Conservation (phyloP, 2,329 filamentous ascomycete species). For the Stagonosporopsis cucurbitacearum region DNA sequence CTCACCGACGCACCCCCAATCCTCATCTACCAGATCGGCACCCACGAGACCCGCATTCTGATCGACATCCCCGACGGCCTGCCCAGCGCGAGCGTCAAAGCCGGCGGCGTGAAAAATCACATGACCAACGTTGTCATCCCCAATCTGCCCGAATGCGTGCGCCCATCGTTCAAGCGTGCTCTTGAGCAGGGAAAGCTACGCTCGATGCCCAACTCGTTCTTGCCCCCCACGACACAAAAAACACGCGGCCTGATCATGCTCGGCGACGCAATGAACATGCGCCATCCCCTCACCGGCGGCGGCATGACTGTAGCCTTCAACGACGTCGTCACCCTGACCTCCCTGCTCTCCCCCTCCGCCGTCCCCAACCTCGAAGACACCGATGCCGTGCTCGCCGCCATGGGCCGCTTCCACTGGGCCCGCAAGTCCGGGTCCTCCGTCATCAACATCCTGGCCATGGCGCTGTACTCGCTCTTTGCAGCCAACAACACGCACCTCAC, state of each 20-base stretch:
- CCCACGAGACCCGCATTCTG: conserved; percentile 88
- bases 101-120: conserved; percentile 85
- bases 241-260: conserved; percentile 78
- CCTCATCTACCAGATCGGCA: conserved; percentile 95
- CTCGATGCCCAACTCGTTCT: conserved; percentile 95
- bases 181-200: conserved; percentile 79
- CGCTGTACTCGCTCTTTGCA: conserved; percentile 89
- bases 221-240: conserved; percentile 78
- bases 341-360: conserved; percentile 71
- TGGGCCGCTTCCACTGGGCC: conserved; percentile 82
- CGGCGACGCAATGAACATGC: conserved; percentile 98
- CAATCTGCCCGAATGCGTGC: conserved; percentile 73
- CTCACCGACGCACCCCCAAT: conserved; percentile 80
- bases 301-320: conserved; percentile 98
- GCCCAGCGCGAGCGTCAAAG: conserved; percentile 72
- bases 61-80: conserved; percentile 84
- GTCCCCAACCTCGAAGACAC: conserved; percentile 75
- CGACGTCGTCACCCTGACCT: conserved; percentile 80
- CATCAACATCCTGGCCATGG: conserved; percentile 97
- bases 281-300: conserved; percentile 95
- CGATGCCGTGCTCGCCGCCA: conserved; percentile 68
- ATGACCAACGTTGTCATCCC: conserved; percentile 81
- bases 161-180: conserved; percentile 75
- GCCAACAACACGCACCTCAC: conserved; percentile 70
- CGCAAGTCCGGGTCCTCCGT: conserved; percentile 83